Conservation (phyloP, 108 stramenopile species). For the Cyclotella atomus region DNA sequence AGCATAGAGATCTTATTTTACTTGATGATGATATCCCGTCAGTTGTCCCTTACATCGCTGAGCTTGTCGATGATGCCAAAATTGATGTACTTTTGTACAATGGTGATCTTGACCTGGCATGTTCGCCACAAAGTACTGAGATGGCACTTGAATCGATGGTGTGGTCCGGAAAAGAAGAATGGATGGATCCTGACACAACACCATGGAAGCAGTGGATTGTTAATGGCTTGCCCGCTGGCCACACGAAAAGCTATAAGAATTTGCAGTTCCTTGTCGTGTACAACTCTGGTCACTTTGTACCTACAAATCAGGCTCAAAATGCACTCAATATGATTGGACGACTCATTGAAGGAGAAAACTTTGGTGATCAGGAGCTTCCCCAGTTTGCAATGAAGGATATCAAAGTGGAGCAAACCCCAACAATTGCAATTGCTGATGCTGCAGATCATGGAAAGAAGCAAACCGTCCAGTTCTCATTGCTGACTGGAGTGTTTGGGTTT, state of each 20-base stretch:
- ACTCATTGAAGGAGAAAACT: constrained; percentile 48
- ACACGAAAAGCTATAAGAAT: constrained; percentile 53
- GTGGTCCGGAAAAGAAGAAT: constrained; percentile 63
- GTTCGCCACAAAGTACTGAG: constrained; percentile 63
- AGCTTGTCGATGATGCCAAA: constrained; percentile 69
- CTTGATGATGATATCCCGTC: constrained; percentile 66
- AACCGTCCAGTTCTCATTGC: neutral
- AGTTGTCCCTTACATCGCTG: constrained; percentile 70
- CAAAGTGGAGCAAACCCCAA: neutral
- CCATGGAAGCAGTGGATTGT: constrained; percentile 62
- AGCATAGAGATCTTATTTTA: constrained; percentile 38
- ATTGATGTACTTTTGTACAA: constrained; percentile 74
- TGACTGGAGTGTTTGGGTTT: constrained; percentile 30
- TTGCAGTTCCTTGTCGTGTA: constrained; percentile 66
- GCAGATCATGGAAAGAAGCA: neutral
- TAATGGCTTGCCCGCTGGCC: constrained; percentile 55
- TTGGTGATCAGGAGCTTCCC: constrained; percentile 54
- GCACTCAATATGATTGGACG: constrained; percentile 63
- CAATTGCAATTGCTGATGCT: neutral
- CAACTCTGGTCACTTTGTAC: constrained; percentile 75
- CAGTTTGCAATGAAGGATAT: constrained; percentile 6
- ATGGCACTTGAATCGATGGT: constrained; percentile 62
- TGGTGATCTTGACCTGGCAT: constrained; percentile 75
- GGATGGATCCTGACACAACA: constrained; percentile 46
- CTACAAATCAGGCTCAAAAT: constrained; percentile 58